Evolutionary conservation across 2,329 filamentous ascomycete species (phyloP).

Genomic region (Chaetomium sp.): DNA sequence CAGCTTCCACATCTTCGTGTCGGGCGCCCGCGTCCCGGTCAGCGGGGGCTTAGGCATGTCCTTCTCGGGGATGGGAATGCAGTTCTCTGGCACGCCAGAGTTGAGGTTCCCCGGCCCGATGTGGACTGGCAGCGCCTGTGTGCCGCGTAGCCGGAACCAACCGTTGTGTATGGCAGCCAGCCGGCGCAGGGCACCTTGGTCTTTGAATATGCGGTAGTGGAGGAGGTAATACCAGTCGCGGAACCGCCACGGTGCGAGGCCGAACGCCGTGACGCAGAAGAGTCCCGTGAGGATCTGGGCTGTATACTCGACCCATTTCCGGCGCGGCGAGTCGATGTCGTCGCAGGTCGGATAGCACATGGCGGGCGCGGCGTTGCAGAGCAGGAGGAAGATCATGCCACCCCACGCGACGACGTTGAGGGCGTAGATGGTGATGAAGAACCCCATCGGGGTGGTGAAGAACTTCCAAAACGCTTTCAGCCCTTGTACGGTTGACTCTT

Average conservation of each 20-base stretch:
- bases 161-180: constrained; percentile 67
- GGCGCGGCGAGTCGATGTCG: constrained; percentile 66
- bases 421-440: constrained; percentile 70
- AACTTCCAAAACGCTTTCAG: constrained; percentile 63
- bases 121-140: constrained; percentile 48
- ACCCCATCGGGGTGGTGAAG: constrained; percentile 66
- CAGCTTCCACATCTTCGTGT: constrained; percentile 67
- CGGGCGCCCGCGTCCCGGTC: constrained; percentile 63
- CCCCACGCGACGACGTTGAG: constrained; percentile 85
- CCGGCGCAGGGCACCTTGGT: constrained; percentile 53
- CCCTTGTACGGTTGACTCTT: constrained; percentile 51
- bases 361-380: constrained; percentile 66
- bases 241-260: constrained; percentile 77
- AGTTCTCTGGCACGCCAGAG: constrained; percentile 33
- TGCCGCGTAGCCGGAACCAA: constrained; percentile 70
- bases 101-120: constrained; percentile 48
- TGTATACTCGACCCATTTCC: constrained; percentile 79
- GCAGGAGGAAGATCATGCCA: constrained; percentile 80
- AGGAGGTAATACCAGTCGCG: constrained; percentile 70
- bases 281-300: constrained; percentile 77
- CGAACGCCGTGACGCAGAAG: constrained; percentile 83
- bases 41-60: constrained; percentile 61
- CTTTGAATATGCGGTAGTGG: constrained; percentile 51
- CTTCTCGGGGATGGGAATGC: constrained; percentile 56
- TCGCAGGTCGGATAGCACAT: constrained; percentile 69